phyloP scores from a whole-genome alignment of 225 moss, liverwort and hornwort genomes.

The Thuidium tamariscinum region DNA sequence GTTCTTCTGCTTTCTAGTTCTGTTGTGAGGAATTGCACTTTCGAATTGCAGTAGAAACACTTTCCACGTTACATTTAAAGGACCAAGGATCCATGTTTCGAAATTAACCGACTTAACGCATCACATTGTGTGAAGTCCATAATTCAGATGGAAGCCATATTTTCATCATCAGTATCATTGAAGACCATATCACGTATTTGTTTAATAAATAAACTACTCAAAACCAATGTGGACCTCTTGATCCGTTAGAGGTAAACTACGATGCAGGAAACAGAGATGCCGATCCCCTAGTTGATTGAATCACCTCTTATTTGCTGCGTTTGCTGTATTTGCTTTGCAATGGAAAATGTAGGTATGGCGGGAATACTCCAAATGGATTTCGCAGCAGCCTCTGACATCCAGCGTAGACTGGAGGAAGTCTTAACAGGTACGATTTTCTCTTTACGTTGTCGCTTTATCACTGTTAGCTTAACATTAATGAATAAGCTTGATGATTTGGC shows the following conservation, averaged over 20 bases:
- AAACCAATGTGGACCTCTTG: neutral
- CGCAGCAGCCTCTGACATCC: conserved; percentile 33
- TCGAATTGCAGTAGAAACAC: neutral
- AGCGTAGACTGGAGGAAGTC: conserved; percentile 46
- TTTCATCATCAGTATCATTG: neutral
- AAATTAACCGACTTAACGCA: neutral
- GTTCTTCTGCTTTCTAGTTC: neutral
- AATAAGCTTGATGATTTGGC: neutral
- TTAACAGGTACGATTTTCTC: conserved; percentile 19
- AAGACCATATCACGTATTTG: neutral
- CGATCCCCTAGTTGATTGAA: neutral
- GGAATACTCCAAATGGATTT: conserved; percentile 41
- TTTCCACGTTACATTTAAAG: neutral
- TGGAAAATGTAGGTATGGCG: conserved; percentile 14
- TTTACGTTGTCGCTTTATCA: neutral
- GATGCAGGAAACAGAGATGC: neutral
- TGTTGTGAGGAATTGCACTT: neutral
- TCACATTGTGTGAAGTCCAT: neutral
- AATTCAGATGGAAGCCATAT: neutral
- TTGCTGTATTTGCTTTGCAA: neutral
- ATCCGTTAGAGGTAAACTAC: neutral
- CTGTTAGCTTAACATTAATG: neutral
- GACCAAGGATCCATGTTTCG: neutral
- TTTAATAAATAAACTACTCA: neutral
- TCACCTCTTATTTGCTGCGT: neutral